Base-by-base conservation (phyloP, 202 grass and related monocot genomes). In the Brachypodium distachyon region DNA sequence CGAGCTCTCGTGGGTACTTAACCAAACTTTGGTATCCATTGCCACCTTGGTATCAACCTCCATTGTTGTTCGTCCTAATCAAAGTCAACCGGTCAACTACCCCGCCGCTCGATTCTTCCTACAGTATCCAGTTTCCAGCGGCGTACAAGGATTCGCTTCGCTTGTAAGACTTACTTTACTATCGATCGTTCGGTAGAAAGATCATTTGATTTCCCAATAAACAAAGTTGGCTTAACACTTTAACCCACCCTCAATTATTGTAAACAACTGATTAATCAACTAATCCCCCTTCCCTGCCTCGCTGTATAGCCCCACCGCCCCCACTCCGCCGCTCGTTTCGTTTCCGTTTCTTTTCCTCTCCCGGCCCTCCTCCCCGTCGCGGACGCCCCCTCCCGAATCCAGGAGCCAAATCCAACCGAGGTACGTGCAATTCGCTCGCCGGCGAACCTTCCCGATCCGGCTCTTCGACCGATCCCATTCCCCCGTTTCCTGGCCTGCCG, bases 241-340 rank as follows among this genome's bases (percentile, higher is more conserved):
- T n/a, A n/a, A n/a, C n/a, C 33, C 33, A 36, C 52, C 22, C 40
- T 17, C 12, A 61, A 77, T 84, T 16, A 78, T 78, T 16, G 33
- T n/a, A 56, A n/a, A 55, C 23, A 42, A 2, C 13, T 72, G 72
- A 71, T 84, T 78, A 78, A 22, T 17, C 8, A 31, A 37, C 2
- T 39, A 64, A 33, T 43, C 26, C 9, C 32, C 18, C 16, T 33
- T 25, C 29, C 33, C 36, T 63, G 12, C 53, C 64, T 12, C 64
- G 42, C 80, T 67, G 55, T 66, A 62, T 32, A 50, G 54, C 63
- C 12, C 64, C 23, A 67, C 23, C 49, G 49, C 19, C 62, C 81
- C 58, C 48, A 60, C 80, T 77, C 26, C 63, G 43, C 70, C 77
- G 26, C 62, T 55, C 76, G 70, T 81, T 88, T 76, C 55, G 48